phyloP scores from a whole-genome alignment of 768 basidiomycete genomes.

The Tricholoma saponaceum region DNA sequence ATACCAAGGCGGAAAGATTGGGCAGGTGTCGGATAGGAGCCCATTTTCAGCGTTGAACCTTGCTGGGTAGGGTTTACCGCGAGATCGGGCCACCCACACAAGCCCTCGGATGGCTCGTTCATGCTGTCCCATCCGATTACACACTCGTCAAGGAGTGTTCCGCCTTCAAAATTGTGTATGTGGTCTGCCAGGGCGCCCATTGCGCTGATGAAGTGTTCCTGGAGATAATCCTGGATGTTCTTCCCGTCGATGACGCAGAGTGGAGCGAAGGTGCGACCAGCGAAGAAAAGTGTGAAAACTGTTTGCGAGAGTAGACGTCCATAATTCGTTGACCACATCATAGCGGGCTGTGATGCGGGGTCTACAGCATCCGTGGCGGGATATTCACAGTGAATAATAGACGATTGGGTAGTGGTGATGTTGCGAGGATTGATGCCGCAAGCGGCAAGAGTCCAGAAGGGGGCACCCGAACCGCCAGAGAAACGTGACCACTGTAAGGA shows the following conservation, averaged over 20 bases:
- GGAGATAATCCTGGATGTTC: slow-evolving; percentile 89
- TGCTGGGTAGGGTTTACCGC: slow-evolving; percentile 59
- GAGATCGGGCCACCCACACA: slow-evolving; percentile 65
- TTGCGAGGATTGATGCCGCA: slow-evolving; percentile 87
- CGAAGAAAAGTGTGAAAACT: slow-evolving; percentile 93
- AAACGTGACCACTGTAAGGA: slow-evolving; percentile 84
- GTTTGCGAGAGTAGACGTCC: slow-evolving; percentile 84
- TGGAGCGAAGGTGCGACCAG: slow-evolving; percentile 85
- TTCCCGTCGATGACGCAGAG: slow-evolving; percentile 86
- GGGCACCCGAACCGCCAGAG: slow-evolving; percentile 91
- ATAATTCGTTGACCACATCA: slow-evolving; percentile 98
- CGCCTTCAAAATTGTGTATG: slow-evolving; percentile 70
- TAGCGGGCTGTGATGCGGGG: slow-evolving; percentile 77
- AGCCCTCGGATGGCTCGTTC: slow-evolving; percentile 92
- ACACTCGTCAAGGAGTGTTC: slow-evolving; percentile 76
- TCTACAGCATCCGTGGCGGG: slow-evolving; percentile 56
- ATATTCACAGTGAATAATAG: slow-evolving; percentile 89
- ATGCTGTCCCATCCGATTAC: slow-evolving; percentile 96
- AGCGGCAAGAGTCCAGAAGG: slow-evolving; percentile 88
- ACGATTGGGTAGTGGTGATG: slow-evolving; percentile 81
- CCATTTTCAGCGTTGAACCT: slow-evolving; percentile 76
- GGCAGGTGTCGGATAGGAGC: slow-evolving; percentile 79
- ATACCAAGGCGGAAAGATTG: slow-evolving; percentile 85
- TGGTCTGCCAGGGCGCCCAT: slow-evolving; percentile 73
- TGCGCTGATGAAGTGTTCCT: slow-evolving; percentile 71